These are phyloP conservation scores for Coemansia asiatica DNA, from an alignment of 192 early-diverging fungal species.

Conservation along the genomic window DNA sequence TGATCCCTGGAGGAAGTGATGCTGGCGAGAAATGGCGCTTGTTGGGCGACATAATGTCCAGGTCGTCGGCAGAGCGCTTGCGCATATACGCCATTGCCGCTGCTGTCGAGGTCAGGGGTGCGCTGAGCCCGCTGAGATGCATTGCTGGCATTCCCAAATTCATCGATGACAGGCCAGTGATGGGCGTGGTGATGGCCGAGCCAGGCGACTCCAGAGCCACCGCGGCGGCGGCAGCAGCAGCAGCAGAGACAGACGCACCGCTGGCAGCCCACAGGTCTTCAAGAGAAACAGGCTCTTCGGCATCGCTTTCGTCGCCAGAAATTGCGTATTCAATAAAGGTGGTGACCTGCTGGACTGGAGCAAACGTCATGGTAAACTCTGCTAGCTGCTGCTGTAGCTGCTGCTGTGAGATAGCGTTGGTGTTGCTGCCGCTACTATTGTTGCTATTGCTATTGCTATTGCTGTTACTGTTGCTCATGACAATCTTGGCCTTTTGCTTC, in stretches of 20 bases:
- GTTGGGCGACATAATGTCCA: slow-evolving; percentile 33
- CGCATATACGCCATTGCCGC: slow-evolving; percentile 35
- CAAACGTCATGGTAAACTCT: slow-evolving; percentile 37
- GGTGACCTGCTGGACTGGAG: slow-evolving; percentile 33
- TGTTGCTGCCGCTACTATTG: slow-evolving; percentile 6
- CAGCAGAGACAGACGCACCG: slow-evolving; percentile 7
- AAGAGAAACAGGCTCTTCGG: slow-evolving; percentile 47
- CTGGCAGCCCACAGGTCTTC: slow-evolving; percentile 36
- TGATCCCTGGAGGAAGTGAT: slow-evolving; percentile 17
- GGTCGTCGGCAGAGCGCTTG: slow-evolving; percentile 46
- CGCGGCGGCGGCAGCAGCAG: slow-evolving; percentile 14
- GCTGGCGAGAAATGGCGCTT: slow-evolving; percentile 48
- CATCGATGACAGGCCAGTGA: slow-evolving; percentile 34
- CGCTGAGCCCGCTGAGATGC: slow-evolving; percentile 23
- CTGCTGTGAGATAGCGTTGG: slow-evolving; percentile 14
- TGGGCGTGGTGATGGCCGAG: slow-evolving; percentile 15
- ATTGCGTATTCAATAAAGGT: slow-evolving; percentile 46
- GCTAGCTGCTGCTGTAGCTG: slow-evolving; percentile 26
- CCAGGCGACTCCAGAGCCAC: slow-evolving; percentile 23
- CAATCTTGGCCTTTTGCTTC: slow-evolving; percentile 53
- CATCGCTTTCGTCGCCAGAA: slow-evolving; percentile 54
- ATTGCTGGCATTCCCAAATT: slow-evolving; percentile 40
- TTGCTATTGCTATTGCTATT: slow-evolving; percentile 8
- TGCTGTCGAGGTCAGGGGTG: slow-evolving; percentile 19
- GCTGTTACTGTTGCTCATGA: slow-evolving; percentile 11